Percentiles rank a stretch among this genome's conserved stretches.
Evolutionary conservation across 352 stramenopile genomes (phyloP).

Genomic region (Peronospora tabacina): DNA sequence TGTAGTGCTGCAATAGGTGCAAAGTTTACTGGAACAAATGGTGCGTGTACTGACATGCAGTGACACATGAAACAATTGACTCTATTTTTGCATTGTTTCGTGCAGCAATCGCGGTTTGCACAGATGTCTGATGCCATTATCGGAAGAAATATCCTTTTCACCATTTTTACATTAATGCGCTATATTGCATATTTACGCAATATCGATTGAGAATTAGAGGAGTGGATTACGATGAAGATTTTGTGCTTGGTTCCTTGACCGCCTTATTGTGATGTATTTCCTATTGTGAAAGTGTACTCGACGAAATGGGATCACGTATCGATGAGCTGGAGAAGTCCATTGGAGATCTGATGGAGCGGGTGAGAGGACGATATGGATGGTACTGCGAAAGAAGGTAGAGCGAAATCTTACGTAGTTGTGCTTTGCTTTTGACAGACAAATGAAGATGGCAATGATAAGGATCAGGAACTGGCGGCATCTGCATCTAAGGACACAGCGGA

Average conservation of each 20-base stretch:
- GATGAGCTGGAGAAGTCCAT: constrained; percentile 93
- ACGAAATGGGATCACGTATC: constrained; percentile 92
- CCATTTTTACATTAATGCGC: background rate
- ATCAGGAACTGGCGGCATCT: constrained; percentile 20
- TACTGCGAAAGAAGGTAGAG: background rate
- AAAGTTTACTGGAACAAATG: constrained; percentile 73
- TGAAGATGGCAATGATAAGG: constrained; percentile 41
- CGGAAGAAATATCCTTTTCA: constrained; percentile 70
- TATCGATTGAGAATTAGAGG: background rate
- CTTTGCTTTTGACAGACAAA: constrained; percentile 30
- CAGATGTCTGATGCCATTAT: constrained; percentile 88
- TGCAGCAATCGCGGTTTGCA: constrained; percentile 84
- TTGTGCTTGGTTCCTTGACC: constrained; percentile 37
- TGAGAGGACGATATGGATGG: constrained; percentile 10
- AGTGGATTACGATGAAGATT: background rate
- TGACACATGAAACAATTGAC: background rate
- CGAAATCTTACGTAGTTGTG: background rate
- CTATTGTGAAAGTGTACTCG: constrained; percentile 45
- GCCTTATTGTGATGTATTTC: constrained; percentile 20
- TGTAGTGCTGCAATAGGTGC: constrained; percentile 28
- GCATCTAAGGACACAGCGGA: constrained; percentile 34
- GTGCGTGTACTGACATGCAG: constrained; percentile 14
- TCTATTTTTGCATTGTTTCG: background rate
- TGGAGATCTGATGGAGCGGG: constrained; percentile 89
- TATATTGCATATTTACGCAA: background rate